Conservation (phyloP, 495 filamentous ascomycete genomes). For the Aspergillus ostianus region DNA sequence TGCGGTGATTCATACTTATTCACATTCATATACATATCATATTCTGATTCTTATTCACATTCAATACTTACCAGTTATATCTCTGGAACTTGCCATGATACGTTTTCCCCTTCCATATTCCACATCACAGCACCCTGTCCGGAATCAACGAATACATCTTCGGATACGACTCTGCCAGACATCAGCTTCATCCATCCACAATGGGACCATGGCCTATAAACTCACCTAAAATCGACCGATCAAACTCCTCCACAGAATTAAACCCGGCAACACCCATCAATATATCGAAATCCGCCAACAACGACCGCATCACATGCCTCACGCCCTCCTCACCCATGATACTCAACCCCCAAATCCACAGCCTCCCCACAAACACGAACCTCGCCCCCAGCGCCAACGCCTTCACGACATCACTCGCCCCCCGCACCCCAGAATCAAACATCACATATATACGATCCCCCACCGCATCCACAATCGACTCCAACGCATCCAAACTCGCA, state of each 20-base stretch:
- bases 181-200: slow-evolving; percentile 9
- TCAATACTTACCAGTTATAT: not conserved
- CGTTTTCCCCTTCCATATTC: not conserved
- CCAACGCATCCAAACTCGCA: slow-evolving; percentile 58
- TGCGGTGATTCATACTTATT: not conserved
- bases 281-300: slow-evolving; percentile 67
- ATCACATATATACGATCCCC: slow-evolving; percentile 53
- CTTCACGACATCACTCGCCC: slow-evolving; percentile 59
- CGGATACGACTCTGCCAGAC: slow-evolving; percentile 38
- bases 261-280: slow-evolving; percentile 64
- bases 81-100: not conserved
- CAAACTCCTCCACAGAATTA: slow-evolving; percentile 52
- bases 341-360: slow-evolving; percentile 62
- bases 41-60: not conserved
- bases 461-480: slow-evolving; percentile 55
- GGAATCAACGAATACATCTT: slow-evolving; percentile 43
- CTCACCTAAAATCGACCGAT: slow-evolving; percentile 37
- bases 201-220: too few relatives aligned
- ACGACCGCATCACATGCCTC: slow-evolving; percentile 61
- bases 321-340: slow-evolving; percentile 61
- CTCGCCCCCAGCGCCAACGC: slow-evolving; percentile 63
- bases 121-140: slow-evolving; percentile 30
- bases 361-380: slow-evolving; percentile 61
- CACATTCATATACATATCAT: not conserved
- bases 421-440: slow-evolving; percentile 61